phyloP scores from a whole-genome alignment of 805 yeast species.

The Spencermartinsiella europaea region DNA sequence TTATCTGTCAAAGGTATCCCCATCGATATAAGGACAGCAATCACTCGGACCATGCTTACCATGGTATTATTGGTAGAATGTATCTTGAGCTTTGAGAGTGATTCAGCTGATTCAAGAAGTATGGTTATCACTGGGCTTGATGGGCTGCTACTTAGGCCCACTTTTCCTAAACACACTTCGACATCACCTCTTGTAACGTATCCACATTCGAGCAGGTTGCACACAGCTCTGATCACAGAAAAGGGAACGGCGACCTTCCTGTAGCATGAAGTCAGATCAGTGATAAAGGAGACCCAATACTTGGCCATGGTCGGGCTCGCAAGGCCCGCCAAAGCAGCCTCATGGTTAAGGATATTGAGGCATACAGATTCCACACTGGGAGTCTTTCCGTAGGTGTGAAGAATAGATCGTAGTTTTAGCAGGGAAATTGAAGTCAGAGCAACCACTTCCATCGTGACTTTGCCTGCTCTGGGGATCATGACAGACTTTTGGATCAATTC shows the following conservation, averaged over 20 bases:
- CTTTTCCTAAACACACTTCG: background rate
- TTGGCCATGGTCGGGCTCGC: background rate
- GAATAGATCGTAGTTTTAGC: background rate
- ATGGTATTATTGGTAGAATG: background rate
- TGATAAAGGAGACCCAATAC: background rate
- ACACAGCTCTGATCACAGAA: background rate
- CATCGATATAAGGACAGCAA: background rate
- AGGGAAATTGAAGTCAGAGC: background rate
- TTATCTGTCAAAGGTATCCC: background rate
- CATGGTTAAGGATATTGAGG: background rate
- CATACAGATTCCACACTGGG: background rate
- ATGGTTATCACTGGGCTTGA: background rate
- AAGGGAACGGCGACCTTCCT: background rate
- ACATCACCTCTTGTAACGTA: background rate
- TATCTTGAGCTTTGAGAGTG: background rate
- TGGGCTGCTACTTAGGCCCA: background rate
- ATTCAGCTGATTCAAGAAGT: background rate
- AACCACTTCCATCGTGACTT: background rate
- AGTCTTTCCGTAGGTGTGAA: background rate
- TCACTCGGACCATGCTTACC: background rate
- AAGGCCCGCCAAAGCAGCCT: background rate
- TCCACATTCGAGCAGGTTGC: background rate
- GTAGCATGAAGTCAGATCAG: background rate
- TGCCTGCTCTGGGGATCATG: background rate
- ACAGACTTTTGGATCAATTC: background rate